Evolutionary conservation across 371 early-diverging fungal genomes (phyloP).

Genomic region (Zancudomyces culisetae): DNA sequence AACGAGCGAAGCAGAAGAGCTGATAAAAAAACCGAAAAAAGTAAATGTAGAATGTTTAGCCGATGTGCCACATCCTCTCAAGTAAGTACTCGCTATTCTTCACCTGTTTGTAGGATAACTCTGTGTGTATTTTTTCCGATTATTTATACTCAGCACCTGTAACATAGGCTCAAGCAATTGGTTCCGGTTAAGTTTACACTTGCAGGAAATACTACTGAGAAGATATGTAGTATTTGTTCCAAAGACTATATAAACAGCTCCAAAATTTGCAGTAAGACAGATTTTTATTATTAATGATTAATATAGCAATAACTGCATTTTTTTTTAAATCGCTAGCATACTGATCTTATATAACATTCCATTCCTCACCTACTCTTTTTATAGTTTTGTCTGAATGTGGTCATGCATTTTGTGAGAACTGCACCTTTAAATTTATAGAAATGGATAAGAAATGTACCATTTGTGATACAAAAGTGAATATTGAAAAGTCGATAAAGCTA

Average conservation of each 20-base stretch:
- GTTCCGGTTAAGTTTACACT: conserved; percentile 1
- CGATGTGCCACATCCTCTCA: conserved; percentile 1
- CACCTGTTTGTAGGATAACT: background rate
- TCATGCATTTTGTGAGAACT: conserved; percentile 66
- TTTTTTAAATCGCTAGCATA: background rate
- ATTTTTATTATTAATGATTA: background rate
- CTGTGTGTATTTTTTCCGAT: background rate
- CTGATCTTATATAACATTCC: background rate
- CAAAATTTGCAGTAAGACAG: conserved; percentile 36
- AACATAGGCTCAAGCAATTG: conserved; percentile 1
- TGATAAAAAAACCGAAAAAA: background rate
- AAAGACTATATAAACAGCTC: conserved; percentile 56
- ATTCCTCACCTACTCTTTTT: no score
- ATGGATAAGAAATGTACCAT: conserved; percentile 54
- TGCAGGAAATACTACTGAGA: conserved; percentile 4
- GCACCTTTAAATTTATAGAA: conserved; percentile 57
- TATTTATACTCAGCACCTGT: background rate
- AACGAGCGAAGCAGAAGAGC: background rate
- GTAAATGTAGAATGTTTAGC: background rate
- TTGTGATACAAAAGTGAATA: conserved; percentile 38
- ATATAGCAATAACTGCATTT: background rate
- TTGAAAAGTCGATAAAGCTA: conserved; percentile 53
- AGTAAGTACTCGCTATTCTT: background rate
- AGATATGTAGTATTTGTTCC: conserved; percentile 65
- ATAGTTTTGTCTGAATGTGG: conserved; percentile 64